Evolutionary conservation across 164 flowering plant genomes (phyloP).

Genomic region (Dillenia turbinata): DNA sequence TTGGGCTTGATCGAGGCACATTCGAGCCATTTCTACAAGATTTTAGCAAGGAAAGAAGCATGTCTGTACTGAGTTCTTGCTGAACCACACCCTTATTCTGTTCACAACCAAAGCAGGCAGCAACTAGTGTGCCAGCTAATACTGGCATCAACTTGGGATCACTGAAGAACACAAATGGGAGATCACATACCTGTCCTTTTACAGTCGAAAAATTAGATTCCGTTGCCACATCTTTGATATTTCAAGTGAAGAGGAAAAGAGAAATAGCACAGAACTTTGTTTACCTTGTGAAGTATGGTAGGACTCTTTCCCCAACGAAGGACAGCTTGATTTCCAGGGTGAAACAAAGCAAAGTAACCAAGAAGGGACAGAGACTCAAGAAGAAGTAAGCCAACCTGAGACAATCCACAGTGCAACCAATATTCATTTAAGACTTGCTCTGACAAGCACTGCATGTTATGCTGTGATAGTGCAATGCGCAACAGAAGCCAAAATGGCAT

Average conservation of each 20-base stretch:
- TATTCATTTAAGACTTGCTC: background rate
- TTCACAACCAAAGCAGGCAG: constrained; percentile 81
- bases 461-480: too few relatives aligned
- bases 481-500: too few relatives aligned
- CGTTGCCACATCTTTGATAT: background rate
- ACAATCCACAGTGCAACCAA: constrained; percentile 8
- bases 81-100: constrained; percentile 81
- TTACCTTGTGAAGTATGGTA: constrained; percentile 93
- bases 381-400: constrained; percentile 74
- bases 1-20: constrained; percentile 18
- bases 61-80: constrained; percentile 85
- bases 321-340: constrained; percentile 87
- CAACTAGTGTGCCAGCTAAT: constrained; percentile 76
- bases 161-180: constrained; percentile 91
- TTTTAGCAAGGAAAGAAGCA: constrained; percentile 73
- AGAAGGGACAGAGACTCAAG: constrained; percentile 75
- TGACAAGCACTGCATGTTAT: background rate
- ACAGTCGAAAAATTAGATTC: constrained; percentile 19
- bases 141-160: constrained; percentile 84
- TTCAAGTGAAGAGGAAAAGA: background rate
- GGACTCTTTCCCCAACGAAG: constrained; percentile 96
- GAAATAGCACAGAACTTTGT: constrained; percentile 6
- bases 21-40: constrained; percentile 59
- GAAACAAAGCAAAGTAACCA: constrained; percentile 79
- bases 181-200: constrained; percentile 75